phyloP scores from a whole-genome alignment of 345 rosid genomes.

The Dovyalis caffra region DNA sequence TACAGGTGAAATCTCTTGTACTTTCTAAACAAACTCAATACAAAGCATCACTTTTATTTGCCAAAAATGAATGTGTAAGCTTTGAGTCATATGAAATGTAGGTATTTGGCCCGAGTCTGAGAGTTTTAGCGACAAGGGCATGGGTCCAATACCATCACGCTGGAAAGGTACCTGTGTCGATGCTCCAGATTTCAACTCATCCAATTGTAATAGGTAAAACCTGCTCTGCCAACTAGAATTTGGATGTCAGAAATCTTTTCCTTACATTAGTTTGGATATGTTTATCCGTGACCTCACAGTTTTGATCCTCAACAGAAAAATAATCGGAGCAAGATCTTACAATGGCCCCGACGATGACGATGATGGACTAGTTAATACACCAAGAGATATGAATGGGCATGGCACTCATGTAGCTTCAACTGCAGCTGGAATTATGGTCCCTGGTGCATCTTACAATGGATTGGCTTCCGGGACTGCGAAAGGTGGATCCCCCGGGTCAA shows the following conservation, averaged over 20 bases:
- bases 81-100: conserved; percentile 6
- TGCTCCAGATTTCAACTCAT: conserved; percentile 44
- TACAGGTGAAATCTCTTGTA: conserved; percentile 42
- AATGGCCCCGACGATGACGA: conserved; percentile 28
- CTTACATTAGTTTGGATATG: conserved; percentile 23
- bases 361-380: conserved; percentile 23
- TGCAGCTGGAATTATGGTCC: conserved; percentile 66
- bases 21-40: background rate
- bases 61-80: background rate
- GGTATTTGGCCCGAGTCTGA: conserved; percentile 91
- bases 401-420: conserved; percentile 80
- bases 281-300: conserved; percentile 67
- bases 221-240: conserved; percentile 21
- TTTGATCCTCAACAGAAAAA: conserved; percentile 46
- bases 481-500: conserved; percentile 68
- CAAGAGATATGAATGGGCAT: conserved; percentile 73
- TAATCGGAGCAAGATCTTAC: conserved; percentile 82
- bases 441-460: conserved; percentile 67
- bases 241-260: background rate
- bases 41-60: background rate
- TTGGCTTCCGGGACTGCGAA: conserved; percentile 64
- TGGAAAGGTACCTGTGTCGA: conserved; percentile 76
- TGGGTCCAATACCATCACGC: conserved; percentile 54
- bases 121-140: conserved; percentile 64
- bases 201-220: conserved; percentile 58